Base-by-base conservation (phyloP, 116 monocot species). In the Papilionanthe hybrid region DNA sequence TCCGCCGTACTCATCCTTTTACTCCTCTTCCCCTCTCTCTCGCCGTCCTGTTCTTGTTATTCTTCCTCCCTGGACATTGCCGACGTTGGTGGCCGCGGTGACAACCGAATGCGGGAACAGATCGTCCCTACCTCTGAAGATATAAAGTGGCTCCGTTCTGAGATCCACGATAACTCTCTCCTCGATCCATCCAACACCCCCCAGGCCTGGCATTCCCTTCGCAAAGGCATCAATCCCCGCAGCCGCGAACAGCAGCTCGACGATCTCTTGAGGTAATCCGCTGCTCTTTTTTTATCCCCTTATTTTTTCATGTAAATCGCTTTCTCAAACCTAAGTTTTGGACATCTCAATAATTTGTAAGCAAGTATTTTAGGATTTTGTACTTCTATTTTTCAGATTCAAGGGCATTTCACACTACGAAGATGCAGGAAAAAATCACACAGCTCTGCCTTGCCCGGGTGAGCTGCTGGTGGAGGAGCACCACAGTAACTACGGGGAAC, bases 201-300 rank as follows among this genome's bases (percentile, higher is more conserved):
- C 15, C 80, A 75, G 27, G 88, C 78, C 19, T 93, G 95, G 93
- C 78, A 87, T 75, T 29, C 81, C 79, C 85, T 87, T 9, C 89
- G 95, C 67, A 95, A 95, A 81, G 95, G 95, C 79, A 95, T 95
- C 81, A 95, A 95, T 63, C 93, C 93, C 71, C 93, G 95, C 79
- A 90, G 90, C 25, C 91, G 95, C 53, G 79, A 56, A 15, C 93
- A 93, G 68, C 95, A 95, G 81, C 89, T 95, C 29, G 75, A 88
- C 12, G 95, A 95, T 63, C 78, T 95, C 73, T 69, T 77, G 25
- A 82, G 75, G 87, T 92, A 77, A 73, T 22, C 23, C 60, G 15
- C 2, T 12, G 17, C 3, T 48, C n/a, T 41, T 12, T 17, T 48
- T 20, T 23, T 68, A 42, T 18, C 47, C 25, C 32, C 32, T 32